Base-by-base conservation (phyloP, 2,329 filamentous ascomycete species). In the Trichoderma hamatum region DNA sequence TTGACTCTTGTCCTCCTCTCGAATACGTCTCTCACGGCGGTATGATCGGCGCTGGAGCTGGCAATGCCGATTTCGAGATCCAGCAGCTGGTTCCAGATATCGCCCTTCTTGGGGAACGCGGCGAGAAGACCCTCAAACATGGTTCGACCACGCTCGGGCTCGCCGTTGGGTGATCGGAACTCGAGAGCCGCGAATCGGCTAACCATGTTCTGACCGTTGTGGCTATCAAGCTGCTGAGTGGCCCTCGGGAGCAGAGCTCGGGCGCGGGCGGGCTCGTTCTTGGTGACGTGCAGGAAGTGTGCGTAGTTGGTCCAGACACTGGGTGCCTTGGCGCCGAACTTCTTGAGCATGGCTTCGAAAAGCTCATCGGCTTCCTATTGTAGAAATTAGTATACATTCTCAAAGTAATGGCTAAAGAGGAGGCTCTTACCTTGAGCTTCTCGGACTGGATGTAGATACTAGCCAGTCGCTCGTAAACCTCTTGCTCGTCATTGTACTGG, bases 371-470 rank as follows among this genome's bases (percentile, higher is more conserved):
- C 95, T 86, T 94, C 91, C 91, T 96, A n/a, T 61, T 6, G 3
- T 26, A 51, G 21, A 54, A 0, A 13, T 67, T 67, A 67, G 65
- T 60, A 60, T 11, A 55, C 11, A 13, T 43, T 34, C 13, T 16
- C 43, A 79, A 78, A 58, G n/a, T 19, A 11, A 46, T 59, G 73
- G 88, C 84, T 24, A 19, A 43, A 26, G 13, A 7, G 1, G 2
- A n/a, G 24, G 5, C 19, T 74, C 89, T 84, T 89, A 94, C 93
- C 80, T 91, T 88, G 75, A 90, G 85, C 83, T 96, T 97, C 75
- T 90, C 90, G 32, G 94, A 94, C 77, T 96, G 92, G 74, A 98
- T 97, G 82, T 96, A 97, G 78, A 97, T 97, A 81, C 92, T 97
- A 69, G 92, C 91, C 76, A 98, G 85, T 72, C 93, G 90, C 81